Percentiles rank a stretch among this genome's conserved stretches.
Conservation (phyloP, 352 stramenopile species). For the Pelagophyceae sp. region DNA sequence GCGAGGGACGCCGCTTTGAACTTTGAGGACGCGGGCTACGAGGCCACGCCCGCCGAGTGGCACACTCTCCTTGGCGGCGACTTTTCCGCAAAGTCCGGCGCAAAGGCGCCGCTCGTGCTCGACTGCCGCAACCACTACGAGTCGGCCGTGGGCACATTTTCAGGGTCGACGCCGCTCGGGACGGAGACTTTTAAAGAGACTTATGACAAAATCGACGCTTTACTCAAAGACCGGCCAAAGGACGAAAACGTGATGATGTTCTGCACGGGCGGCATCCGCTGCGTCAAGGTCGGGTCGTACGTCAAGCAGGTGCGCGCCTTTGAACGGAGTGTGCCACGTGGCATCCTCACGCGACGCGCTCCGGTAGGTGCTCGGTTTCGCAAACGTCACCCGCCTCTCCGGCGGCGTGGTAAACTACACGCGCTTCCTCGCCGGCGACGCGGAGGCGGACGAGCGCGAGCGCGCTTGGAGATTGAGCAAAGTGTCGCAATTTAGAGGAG, state of each 20-base stretch:
- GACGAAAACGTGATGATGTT: conserved; percentile 66
- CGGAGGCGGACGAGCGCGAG: too few relatives aligned
- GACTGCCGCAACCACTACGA: conserved; percentile 73
- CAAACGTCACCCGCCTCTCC: conserved; percentile 60
- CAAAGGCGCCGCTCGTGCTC: conserved; percentile 39
- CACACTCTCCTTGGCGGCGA: conserved; percentile 50
- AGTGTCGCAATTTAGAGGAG: conserved; percentile 61
- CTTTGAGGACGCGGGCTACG: conserved; percentile 54
- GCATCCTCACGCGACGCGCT: conserved; percentile 58
- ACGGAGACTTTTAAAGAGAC: conserved; percentile 67
- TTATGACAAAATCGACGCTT: conserved; percentile 59
- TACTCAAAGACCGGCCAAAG: conserved; percentile 52
- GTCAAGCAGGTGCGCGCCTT: conserved; percentile 45
- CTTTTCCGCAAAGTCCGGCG: conserved; percentile 22
- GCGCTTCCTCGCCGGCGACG: conserved; percentile 43
- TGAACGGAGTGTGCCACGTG: too few relatives aligned
- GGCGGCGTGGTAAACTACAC: conserved; percentile 69
- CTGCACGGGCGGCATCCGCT: conserved; percentile 68
- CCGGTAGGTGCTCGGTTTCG: conserved; percentile 53
- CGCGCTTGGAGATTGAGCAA: conserved; percentile 33
- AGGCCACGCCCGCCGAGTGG: conserved; percentile 64
- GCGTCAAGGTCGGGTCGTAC: conserved; percentile 61
- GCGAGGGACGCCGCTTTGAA: conserved; percentile 44
- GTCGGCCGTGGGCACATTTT: conserved; percentile 65
- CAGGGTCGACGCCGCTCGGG: conserved; percentile 54